A percentile compares a stretch with the other conserved stretches of the same genome.
Evolutionary conservation across 1,139 yeast genomes (phyloP).

Genomic region (Magnusiomyces paraingens): DNA sequence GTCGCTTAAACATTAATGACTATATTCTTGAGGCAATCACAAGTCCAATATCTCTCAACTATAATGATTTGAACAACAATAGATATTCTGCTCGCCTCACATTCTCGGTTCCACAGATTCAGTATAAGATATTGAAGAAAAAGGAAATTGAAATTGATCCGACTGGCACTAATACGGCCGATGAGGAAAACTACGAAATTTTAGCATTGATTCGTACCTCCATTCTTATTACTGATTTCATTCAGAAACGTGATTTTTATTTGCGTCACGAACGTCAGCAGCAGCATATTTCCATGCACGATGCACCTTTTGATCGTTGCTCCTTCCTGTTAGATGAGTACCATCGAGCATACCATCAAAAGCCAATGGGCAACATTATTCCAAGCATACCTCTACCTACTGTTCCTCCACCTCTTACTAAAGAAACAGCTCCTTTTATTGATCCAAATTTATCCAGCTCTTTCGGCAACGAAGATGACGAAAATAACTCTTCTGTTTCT

Average conservation of each 20-base stretch:
- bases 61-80: conserved; percentile 64
- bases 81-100: conserved; percentile 55
- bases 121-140: conserved; percentile 31
- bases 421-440: conserved; percentile 23
- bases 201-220: conserved; percentile 46
- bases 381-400: conserved; percentile 63
- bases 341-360: conserved; percentile 34
- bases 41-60: conserved; percentile 39
- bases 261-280: conserved; percentile 51
- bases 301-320: conserved; percentile 75
- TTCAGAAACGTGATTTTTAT: conserved; percentile 46
- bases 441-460: conserved; percentile 22
- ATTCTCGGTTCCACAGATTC: conserved; percentile 45
- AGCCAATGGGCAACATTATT: conserved; percentile 37
- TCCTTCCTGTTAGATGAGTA: conserved; percentile 60
- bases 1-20: conserved; percentile 29
- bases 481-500: conserved; percentile 13
- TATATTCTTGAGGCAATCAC: conserved; percentile 29
- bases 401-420: conserved; percentile 55
- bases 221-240: conserved; percentile 52
- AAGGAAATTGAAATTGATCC: conserved; percentile 18
- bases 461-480: conserved; percentile 8
- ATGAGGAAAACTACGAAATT: conserved; percentile 15
- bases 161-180: not conserved
- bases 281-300: conserved; percentile 59